A percentile compares a stretch with the other conserved stretches of the same genome.
Conservation (phyloP, 23 red algal species). For the Porphyridium purpureum region DNA sequence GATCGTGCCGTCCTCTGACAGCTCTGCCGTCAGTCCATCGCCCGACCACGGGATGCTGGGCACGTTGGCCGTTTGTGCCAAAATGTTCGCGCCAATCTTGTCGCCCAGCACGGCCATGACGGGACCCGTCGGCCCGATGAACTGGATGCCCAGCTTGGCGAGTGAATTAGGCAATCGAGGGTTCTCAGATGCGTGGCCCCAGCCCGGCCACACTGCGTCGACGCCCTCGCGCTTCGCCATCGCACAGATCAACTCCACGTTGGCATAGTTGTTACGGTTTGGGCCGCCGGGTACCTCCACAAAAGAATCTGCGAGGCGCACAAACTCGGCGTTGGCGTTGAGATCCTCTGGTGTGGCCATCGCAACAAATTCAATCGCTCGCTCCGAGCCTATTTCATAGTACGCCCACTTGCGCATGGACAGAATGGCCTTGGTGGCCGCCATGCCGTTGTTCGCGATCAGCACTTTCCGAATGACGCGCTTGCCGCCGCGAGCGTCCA, state of each 20-base stretch:
- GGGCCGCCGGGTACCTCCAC: constrained; percentile 76
- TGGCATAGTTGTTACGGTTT: constrained; percentile 95
- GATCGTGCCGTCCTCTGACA: constrained; percentile 20
- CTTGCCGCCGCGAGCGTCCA: constrained; percentile 30
- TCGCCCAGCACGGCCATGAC: constrained; percentile 86
- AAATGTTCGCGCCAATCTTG: constrained; percentile 85
- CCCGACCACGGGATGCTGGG: constrained; percentile 81
- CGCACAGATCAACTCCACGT: constrained; percentile 92
- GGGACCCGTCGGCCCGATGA: constrained; percentile 61
- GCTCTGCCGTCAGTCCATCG: constrained; percentile 20
- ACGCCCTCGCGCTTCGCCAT: constrained; percentile 60
- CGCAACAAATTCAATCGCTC: constrained; percentile 63
- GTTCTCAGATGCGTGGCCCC: constrained; percentile 98
- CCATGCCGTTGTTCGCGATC: constrained; percentile 98
- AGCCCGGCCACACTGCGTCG: constrained; percentile 97
- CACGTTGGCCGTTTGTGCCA: constrained; percentile 77
- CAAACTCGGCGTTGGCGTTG: constrained; percentile 90
- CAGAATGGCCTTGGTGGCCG: constrained; percentile 94
- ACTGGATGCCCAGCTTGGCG: constrained; percentile 41
- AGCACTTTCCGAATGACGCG: constrained; percentile 64
- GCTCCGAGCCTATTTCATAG: constrained; percentile 80
- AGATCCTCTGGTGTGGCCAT: constrained; percentile 99
- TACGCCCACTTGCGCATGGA: constrained; percentile 91
- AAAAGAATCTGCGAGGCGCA: constrained; percentile 86
- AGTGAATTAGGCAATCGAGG: constrained; percentile 57